Evolutionary conservation across 2,329 filamentous ascomycete species (phyloP), one percentile per base, ranked within the genome.

Genomic region (Fusarium burgessii): DNA sequence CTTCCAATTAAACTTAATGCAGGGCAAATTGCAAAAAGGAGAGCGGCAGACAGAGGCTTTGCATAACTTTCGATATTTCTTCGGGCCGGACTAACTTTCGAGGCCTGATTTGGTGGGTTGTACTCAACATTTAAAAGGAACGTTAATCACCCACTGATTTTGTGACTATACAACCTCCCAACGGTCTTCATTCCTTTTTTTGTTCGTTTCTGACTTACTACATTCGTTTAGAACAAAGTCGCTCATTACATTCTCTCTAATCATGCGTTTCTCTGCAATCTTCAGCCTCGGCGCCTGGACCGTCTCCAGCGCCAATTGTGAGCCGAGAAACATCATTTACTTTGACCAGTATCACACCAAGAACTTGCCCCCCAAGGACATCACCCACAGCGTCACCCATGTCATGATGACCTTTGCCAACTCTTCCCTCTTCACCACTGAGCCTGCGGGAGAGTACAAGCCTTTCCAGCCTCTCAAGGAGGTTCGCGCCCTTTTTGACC

Each of bases 321-420:
- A 29, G 29, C 74, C 78, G 1, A 70, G 76, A 40, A 80, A 77
- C 58, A 62, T 78, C 66, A 83, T 85, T 78, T 86, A 86, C 68
- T 82, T 82, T 71, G 84, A 86, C 68, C 66, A 85, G 82, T 86
- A 78, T 59, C 84, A 87, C 63, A 80, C 70, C 2, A 64, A 68
- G 5, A 76, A 71, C 15, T 76, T 85, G 1, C 84, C 80, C 1
- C 43, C 76, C 62, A 80, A 77, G 43, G 72, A 78, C 3, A 66
- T 83, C 27, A 85, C 84, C 0, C 72, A 79, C 4, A 79, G 83
- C 29, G 82, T 90, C 69, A 88, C 84, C 27, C 83, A 89, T 71
- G 87, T 88, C 33, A 84, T 87, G 64, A 86, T 88, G 68, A 82
- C 83, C 4, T 90, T 89, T 66, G 87, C 88, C 52, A 81, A 81